Base-by-base conservation (phyloP, 2,329 filamentous ascomycete genomes). In the Ustilaginoidea virens region DNA sequence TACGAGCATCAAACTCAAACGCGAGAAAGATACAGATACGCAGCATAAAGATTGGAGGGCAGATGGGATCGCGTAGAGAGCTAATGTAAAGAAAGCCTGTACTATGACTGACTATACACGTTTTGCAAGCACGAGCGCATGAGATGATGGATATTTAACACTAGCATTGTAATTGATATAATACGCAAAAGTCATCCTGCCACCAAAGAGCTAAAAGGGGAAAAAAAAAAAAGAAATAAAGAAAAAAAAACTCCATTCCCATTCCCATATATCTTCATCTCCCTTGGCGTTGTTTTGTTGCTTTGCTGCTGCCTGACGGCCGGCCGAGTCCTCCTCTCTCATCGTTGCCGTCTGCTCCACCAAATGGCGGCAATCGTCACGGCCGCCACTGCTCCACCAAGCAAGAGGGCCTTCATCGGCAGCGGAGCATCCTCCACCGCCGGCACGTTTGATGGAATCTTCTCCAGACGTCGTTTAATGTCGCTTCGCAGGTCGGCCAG, bases 401-500 rank as follows among this genome's bases (percentile, higher is more conserved):
- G 42, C 6, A 50, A 37, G 27, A 55, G 31, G 10, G 48, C 40
- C 15, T 43, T 49, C 32, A 44, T 47, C 14, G 48, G 44, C 18
- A 48, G 12, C 9, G 40, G 28, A 6, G 44, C 32, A 26, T 58
- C 52, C 18, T 50, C 47, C 7, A 39, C 51, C 49, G 12, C 7
- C 17, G 15, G 23, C 15, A 19, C 13, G 29, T 52, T 44, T 50
- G 36, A 33, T 12, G 49, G 42, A 31, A 54, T 45, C 15, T 42
- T 39, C 23, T 49, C 46, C 27, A 55, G 39, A 25, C 49, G 48
- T 24, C 50, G 42, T 34, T 49, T 52, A 27, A 55, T 48, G 12
- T 55, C 54, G 19, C 49, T 47, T 33, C 56, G 51, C 27, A 67
- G 36, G 33, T 58, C 50, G 23, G 45, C 45, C 28, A 65, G 37